Conservation (phyloP, 2,329 filamentous ascomycete species). For the Aspergillus persii region DNA sequence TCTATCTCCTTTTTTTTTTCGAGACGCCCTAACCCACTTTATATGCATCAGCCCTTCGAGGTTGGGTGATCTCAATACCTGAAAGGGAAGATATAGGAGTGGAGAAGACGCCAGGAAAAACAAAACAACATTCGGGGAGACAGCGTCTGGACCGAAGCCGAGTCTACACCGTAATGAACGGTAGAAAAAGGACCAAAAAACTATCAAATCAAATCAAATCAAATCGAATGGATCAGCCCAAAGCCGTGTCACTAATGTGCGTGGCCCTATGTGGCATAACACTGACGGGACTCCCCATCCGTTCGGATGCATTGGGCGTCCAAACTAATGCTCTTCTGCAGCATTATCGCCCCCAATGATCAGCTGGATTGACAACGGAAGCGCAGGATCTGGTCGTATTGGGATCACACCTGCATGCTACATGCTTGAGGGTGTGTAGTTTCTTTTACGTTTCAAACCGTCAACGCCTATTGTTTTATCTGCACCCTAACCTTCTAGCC, state of each 20-base stretch:
- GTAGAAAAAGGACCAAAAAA: background rate
- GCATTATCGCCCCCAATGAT: slow-evolving; percentile 12
- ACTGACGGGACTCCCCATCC: slow-evolving; percentile 14
- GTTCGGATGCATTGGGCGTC: slow-evolving; percentile 16
- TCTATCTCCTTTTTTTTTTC: background rate
- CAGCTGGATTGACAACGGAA: slow-evolving; percentile 1
- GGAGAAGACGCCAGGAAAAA: background rate
- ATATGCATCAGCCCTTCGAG: slow-evolving; percentile 5
- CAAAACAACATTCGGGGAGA: background rate
- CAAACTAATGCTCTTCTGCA: slow-evolving; percentile 19
- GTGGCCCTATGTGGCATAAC: slow-evolving; percentile 16
- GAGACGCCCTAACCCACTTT: slow-evolving; percentile 8
- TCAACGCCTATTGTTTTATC: background rate
- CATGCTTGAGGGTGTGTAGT: background rate
- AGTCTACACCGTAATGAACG: slow-evolving; percentile 12
- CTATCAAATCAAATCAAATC: too few species aligned
- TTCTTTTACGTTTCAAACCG: background rate
- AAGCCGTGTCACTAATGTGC: slow-evolving; percentile 16
- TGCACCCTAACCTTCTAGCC: background rate
- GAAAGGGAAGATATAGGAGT: background rate
- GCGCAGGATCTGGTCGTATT: background rate
- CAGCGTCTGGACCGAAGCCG: background rate
- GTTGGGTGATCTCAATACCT: background rate
- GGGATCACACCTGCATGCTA: background rate
- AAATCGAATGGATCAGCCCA: slow-evolving; percentile 8